These are phyloP conservation scores for Saturnispora dispora DNA, from an alignment of 805 yeast species.

Conservation along the genomic window DNA sequence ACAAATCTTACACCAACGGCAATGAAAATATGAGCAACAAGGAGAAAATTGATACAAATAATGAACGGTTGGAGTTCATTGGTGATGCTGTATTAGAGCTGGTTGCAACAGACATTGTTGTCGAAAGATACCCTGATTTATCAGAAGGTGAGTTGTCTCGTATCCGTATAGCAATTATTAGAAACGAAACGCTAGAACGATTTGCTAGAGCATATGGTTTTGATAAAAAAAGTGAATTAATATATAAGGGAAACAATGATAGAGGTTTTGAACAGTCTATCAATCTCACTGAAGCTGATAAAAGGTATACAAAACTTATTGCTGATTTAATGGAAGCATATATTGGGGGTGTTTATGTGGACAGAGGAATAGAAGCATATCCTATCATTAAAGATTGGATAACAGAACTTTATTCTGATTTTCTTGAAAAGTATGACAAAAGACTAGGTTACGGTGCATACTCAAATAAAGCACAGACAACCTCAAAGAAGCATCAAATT, in stretches of 20 bases:
- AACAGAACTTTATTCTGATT: slow-evolving; percentile 22
- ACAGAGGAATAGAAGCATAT: slow-evolving; percentile 22
- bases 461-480: neutral
- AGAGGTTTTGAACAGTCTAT: slow-evolving; percentile 16
- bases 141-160: slow-evolving; percentile 76
- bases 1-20: slow-evolving; percentile 61
- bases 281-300: slow-evolving; percentile 6
- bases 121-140: slow-evolving; percentile 54
- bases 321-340: slow-evolving; percentile 96
- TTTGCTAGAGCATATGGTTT: slow-evolving; percentile 66
- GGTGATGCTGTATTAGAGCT: slow-evolving; percentile 82
- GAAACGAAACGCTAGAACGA: slow-evolving; percentile 60
- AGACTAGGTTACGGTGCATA: slow-evolving; percentile 4
- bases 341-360: slow-evolving; percentile 72
- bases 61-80: slow-evolving; percentile 81
- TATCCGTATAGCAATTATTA: slow-evolving; percentile 60
- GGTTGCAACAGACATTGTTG: slow-evolving; percentile 62
- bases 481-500: neutral
- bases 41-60: slow-evolving; percentile 55
- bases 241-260: slow-evolving; percentile 2
- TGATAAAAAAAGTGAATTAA: slow-evolving; percentile 39
- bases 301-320: slow-evolving; percentile 20
- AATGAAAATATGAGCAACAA: slow-evolving; percentile 44
- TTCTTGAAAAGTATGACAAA: slow-evolving; percentile 18
- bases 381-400: slow-evolving; percentile 51